phyloP scores from a whole-genome alignment of 163 green algal species.

The Scenedesmus sp. region DNA sequence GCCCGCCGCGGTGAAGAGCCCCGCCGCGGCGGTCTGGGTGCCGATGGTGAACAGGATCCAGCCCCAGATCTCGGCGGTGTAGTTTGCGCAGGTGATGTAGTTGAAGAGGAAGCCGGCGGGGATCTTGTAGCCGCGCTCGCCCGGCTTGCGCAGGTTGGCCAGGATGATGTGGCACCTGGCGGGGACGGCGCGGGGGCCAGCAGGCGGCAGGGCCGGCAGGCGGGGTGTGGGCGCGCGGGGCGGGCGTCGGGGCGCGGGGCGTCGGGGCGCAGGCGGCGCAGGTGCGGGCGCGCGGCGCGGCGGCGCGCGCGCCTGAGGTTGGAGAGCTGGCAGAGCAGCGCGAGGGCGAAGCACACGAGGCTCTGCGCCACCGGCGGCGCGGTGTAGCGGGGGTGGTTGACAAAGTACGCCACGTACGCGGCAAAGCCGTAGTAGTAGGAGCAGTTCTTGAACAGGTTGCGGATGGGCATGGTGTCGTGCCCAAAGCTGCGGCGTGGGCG shows the following conservation, averaged over 20 bases:
- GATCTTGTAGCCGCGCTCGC: conserved; percentile 89
- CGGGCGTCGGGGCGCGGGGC: no score
- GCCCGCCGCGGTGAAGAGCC: conserved; percentile 87
- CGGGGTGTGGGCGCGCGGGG: no score
- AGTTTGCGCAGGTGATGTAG: conserved; percentile 98
- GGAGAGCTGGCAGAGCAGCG: conserved; percentile 66
- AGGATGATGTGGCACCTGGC: conserved; percentile 91
- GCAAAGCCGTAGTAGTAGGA: conserved; percentile 95
- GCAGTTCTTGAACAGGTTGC: conserved; percentile 98
- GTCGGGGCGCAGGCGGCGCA: no score
- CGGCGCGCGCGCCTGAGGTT: conserved; percentile 55
- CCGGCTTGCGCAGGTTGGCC: conserved; percentile 77
- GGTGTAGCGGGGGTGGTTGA: conserved; percentile 98
- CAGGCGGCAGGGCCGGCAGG: no score
- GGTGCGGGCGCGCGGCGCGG: no score
- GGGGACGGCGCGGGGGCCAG: no score
- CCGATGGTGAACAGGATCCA: conserved; percentile 88
- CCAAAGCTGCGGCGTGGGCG: conserved; percentile 78
- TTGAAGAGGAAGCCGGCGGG: conserved; percentile 94
- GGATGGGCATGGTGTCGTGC: conserved; percentile 97
- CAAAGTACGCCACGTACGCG: conserved; percentile 95
- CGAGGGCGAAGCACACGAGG: conserved; percentile 63
- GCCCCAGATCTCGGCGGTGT: conserved; percentile 92
- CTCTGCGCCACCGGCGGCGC: conserved; percentile 60
- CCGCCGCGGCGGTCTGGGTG: conserved; percentile 83